Conservation (phyloP, 768 basidiomycete species). For the Xerocomus potaroensis region DNA sequence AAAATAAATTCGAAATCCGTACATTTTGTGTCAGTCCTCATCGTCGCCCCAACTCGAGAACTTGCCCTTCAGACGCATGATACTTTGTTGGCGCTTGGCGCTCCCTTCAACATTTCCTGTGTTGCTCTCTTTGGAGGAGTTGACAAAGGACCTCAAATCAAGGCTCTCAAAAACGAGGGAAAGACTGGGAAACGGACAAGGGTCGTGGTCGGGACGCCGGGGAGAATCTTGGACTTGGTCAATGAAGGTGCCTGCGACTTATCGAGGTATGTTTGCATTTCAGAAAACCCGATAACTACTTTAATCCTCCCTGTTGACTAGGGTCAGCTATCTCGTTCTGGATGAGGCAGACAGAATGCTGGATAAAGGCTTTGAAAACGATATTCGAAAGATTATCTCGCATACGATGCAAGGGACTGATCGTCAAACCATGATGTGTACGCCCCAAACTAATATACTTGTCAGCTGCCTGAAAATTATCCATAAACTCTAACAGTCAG, state of each 20-base stretch:
- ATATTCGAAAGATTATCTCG: slow-evolving; percentile 87
- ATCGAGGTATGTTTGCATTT: slow-evolving; percentile 48
- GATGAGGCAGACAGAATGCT: slow-evolving; percentile 99
- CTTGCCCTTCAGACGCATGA: slow-evolving; percentile 94
- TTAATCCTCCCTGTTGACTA: slow-evolving; percentile 23
- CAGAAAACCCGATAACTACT: not conserved
- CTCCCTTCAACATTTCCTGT: slow-evolving; percentile 68
- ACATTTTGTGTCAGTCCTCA: slow-evolving; percentile 55
- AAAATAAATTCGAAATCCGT: slow-evolving; percentile 23
- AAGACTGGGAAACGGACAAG: slow-evolving; percentile 52
- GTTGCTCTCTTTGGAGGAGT: slow-evolving; percentile 97
- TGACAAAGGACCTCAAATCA: slow-evolving; percentile 77
- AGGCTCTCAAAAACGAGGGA: slow-evolving; percentile 53
- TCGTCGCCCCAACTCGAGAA: slow-evolving; percentile 94
- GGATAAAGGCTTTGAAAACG: slow-evolving; percentile 98
- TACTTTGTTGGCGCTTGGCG: slow-evolving; percentile 68
- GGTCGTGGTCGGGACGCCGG: slow-evolving; percentile 94
- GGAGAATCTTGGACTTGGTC: slow-evolving; percentile 88
- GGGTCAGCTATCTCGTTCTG: slow-evolving; percentile 87
- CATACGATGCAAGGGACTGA: slow-evolving; percentile 60
- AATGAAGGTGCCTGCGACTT: slow-evolving; percentile 83
- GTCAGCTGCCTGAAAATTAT: not conserved
- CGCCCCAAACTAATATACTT: slow-evolving; percentile 27
- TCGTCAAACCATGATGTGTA: slow-evolving; percentile 94
- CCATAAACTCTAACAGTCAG: slow-evolving; percentile 57